A percentile compares a stretch with the other conserved stretches of the same genome.
Conservation (phyloP, 768 basidiomycete genomes). For the Boletus coccyginus region DNA sequence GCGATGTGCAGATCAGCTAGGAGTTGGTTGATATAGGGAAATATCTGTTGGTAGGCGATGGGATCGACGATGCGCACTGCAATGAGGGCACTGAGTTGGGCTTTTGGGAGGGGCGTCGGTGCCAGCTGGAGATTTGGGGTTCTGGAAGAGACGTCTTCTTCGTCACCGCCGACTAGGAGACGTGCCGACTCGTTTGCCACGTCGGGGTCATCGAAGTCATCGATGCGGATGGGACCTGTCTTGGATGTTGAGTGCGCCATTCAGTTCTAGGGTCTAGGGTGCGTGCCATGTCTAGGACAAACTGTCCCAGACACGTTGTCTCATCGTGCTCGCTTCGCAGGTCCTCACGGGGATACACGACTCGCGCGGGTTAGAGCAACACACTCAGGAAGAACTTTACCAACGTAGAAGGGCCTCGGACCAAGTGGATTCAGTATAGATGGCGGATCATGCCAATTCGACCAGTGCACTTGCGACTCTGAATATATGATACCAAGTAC, state of each 20-base stretch:
- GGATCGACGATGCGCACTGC: conserved; percentile 55
- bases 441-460: not conserved
- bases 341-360: not conserved
- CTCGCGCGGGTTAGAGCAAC: not conserved
- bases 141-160: conserved; percentile 2
- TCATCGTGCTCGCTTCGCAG: not conserved
- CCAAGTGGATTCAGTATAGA: too few relatives aligned
- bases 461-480: too few relatives aligned
- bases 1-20: conserved; percentile 52
- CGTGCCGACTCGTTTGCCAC: conserved; percentile 11
- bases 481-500: not conserved
- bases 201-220: not conserved
- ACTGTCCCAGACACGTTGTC: not conserved
- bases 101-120: conserved; percentile 38
- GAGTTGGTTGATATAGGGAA: conserved; percentile 67
- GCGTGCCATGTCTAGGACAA: too few relatives aligned
- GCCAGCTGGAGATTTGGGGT: not conserved
- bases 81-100: conserved; percentile 41
- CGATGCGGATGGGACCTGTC: not conserved
- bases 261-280: too few relatives aligned
- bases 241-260: too few relatives aligned
- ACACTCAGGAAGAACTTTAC: too few relatives aligned
- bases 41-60: conserved; percentile 58
- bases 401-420: too few relatives aligned
- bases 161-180: conserved; percentile 8